phyloP scores from a whole-genome alignment of 78 protist genomes.

The Dictyostelium capitatum region DNA sequence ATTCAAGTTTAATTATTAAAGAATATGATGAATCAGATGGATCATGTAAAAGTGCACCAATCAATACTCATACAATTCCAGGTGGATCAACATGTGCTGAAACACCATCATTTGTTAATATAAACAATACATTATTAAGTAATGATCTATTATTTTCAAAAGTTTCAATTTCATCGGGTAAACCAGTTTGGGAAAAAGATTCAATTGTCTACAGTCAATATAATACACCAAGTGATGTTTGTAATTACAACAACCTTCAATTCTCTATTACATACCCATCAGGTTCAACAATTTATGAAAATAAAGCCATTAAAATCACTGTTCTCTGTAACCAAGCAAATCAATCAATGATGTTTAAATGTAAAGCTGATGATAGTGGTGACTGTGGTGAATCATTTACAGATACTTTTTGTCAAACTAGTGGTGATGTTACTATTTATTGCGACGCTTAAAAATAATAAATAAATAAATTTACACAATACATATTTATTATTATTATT shows the following conservation, averaged over 20 bases:
- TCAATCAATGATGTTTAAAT: conserved; percentile 20
- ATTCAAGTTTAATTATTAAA: not conserved
- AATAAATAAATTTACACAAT: not conserved
- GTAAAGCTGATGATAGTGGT: not conserved
- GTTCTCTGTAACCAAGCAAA: not conserved
- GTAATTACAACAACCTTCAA: not conserved
- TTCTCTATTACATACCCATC: not conserved
- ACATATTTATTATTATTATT: not conserved
- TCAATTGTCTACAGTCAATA: not conserved
- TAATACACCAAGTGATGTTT: not conserved
- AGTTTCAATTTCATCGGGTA: not conserved
- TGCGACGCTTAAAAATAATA: not conserved
- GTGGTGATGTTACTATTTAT: conserved; percentile 10
- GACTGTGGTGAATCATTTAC: not conserved
- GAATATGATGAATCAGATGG: not conserved
- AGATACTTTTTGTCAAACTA: not conserved
- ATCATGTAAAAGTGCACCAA: not conserved
- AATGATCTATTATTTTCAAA: not conserved
- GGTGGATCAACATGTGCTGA: not conserved
- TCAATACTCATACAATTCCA: not conserved
- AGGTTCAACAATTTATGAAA: not conserved
- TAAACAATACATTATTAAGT: not conserved
- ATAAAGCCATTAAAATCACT: not conserved
- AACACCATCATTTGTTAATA: not conserved
- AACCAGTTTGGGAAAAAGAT: not conserved